Conservation (phyloP, 2,329 filamentous ascomycete genomes). For the Monilinia fructigena region DNA sequence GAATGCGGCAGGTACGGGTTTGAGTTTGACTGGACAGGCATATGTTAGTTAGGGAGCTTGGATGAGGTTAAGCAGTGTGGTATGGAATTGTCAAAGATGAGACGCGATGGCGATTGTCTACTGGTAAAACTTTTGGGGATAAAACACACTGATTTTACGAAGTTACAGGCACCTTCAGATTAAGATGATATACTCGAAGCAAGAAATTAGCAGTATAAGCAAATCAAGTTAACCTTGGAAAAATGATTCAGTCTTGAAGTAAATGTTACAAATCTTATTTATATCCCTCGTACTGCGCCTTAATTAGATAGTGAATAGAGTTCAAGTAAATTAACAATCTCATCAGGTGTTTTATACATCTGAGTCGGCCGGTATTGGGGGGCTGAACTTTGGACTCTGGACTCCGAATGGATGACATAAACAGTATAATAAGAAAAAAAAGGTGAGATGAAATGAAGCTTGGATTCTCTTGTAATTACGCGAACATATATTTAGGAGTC, state of each 20-base stretch:
- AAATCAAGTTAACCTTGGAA: not conserved
- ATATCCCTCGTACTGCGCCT: too few relatives aligned
- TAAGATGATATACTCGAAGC: not conserved
- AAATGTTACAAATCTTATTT: not conserved
- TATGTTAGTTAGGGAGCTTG: conserved; percentile 25
- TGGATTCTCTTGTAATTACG: too few relatives aligned
- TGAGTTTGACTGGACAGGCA: conserved; percentile 25
- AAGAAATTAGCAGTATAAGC: not conserved
- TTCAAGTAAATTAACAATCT: too few relatives aligned
- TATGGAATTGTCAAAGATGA: not conserved
- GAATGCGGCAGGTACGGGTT: conserved; percentile 25
- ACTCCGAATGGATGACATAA: too few relatives aligned
- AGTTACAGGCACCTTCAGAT: not conserved
- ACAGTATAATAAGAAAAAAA: too few relatives aligned
- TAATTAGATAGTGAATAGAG: too few relatives aligned
- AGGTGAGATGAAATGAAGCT: too few relatives aligned
- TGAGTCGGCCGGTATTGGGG: too few relatives aligned
- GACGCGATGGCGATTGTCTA: too few relatives aligned
- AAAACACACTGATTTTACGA: not conserved
- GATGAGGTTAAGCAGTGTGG: not conserved
- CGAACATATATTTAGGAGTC: too few relatives aligned
- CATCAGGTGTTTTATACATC: too few relatives aligned
- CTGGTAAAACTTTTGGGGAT: not conserved
- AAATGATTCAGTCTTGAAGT: not conserved
- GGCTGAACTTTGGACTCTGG: too few relatives aligned